A percentile compares a stretch with the other conserved stretches of the same genome.
Conservation (phyloP, 495 filamentous ascomycete genomes). For the Daldinia concentrica region DNA sequence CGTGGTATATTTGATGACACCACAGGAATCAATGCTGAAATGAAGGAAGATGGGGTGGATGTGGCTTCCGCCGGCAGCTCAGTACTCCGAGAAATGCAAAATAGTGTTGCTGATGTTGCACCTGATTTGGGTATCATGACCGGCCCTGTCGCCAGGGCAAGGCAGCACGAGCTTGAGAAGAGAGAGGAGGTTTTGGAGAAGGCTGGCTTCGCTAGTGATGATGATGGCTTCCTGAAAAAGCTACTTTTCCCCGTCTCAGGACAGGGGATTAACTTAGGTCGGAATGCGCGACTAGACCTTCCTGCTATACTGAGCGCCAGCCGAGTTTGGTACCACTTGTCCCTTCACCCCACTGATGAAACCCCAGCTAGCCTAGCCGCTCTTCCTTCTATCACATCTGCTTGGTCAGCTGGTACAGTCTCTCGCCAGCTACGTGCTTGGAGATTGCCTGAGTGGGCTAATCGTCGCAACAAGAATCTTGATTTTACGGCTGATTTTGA, state of each 20-base stretch:
- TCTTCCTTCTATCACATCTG: constrained; percentile 67
- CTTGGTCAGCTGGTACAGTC: constrained; percentile 91
- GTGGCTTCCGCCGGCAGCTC: constrained; percentile 75
- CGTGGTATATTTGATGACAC: constrained; percentile 90
- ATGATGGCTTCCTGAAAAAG: constrained; percentile 81
- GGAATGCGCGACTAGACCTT: constrained; percentile 79
- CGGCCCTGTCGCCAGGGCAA: constrained; percentile 71
- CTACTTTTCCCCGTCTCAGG: constrained; percentile 83
- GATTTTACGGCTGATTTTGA: constrained; percentile 98
- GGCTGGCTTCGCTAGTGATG: constrained; percentile 79
- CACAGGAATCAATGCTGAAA: constrained; percentile 93
- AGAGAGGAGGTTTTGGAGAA: constrained; percentile 87
- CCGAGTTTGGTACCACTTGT: constrained; percentile 94
- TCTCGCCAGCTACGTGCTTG: constrained; percentile 92
- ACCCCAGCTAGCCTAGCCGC: constrained; percentile 73
- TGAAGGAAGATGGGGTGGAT: constrained; percentile 92
- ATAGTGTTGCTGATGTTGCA: constrained; percentile 78
- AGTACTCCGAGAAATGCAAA: constrained; percentile 83
- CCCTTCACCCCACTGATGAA: constrained; percentile 90
- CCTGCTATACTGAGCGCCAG: constrained; percentile 74
- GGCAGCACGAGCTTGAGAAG: constrained; percentile 81
- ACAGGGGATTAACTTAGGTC: constrained; percentile 77
- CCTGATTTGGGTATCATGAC: constrained; percentile 81
- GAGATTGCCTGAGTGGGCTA: constrained; percentile 96
- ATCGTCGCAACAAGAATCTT: constrained; percentile 87